Evolutionary conservation across 257 asterid genomes (phyloP).

Genomic region (Ligustrum vulgare): DNA sequence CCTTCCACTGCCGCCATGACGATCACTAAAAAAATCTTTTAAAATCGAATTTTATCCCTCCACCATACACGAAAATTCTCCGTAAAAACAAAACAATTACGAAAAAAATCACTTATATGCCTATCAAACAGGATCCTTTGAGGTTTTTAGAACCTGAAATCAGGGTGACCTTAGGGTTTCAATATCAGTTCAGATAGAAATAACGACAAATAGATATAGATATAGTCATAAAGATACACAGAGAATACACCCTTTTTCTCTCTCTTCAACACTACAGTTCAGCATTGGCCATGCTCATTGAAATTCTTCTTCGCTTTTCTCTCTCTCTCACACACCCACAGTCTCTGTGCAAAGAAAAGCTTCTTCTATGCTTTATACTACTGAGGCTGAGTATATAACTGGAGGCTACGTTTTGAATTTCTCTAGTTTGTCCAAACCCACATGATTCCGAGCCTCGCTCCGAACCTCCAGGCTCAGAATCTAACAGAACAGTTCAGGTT

Average conservation of each 20-base stretch:
- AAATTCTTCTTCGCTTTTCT: constrained; percentile 8
- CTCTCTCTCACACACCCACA: constrained; percentile 15
- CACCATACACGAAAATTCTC: constrained; percentile 24
- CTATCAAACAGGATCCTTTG: neutral
- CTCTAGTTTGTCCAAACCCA: constrained; percentile 20
- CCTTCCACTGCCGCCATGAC: constrained; percentile 53
- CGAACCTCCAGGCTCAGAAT: constrained; percentile 52
- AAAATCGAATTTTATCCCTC: constrained; percentile 22
- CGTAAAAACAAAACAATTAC: constrained; percentile 3
- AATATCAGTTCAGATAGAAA: constrained; percentile 24
- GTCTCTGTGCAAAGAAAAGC: constrained; percentile 41
- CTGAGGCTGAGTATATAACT: constrained; percentile 26
- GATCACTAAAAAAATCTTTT: constrained; percentile 5
- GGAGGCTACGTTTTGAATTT: constrained; percentile 39
- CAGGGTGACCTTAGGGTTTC: constrained; percentile 9
- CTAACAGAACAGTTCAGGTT: neutral
- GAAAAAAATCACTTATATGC: neutral
- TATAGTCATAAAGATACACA: constrained; percentile 7
- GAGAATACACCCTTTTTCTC: constrained; percentile 23
- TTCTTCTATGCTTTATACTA: constrained; percentile 48
- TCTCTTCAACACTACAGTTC: constrained; percentile 33
- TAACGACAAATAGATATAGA: neutral
- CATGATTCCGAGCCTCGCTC: constrained; percentile 49
- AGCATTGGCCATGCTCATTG: constrained; percentile 30
- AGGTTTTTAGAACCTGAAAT: neutral